Evolutionary conservation across 1,139 yeast genomes (phyloP), one percentile per base, ranked within the genome.

Genomic region (Taphrina flavorubra): DNA sequence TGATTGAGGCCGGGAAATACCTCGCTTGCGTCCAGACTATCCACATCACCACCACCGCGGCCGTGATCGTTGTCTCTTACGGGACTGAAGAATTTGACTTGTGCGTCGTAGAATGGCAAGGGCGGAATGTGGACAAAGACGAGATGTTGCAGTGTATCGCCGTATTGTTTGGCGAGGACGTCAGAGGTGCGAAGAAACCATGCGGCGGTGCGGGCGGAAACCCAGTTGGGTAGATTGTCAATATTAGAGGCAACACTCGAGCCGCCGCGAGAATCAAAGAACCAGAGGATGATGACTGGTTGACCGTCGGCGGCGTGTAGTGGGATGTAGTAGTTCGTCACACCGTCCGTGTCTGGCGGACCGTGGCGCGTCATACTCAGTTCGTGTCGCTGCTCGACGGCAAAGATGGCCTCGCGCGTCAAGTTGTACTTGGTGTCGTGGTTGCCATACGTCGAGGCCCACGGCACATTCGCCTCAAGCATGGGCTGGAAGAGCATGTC

Each of bases 91-190:
- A 34, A 53, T 16, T 13, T 16, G 20, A 6, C 11, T 16, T 53
- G 58, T n/a, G 58, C 40, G 3, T 53, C 58, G 42, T 34, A 53
- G 42, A 53, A 53, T 53, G 58, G 44, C 13, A 53, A 18, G 42
- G 58, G 58, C 25, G 58, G 58, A 53, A 53, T 53, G 58, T 53
- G 58, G 13, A 53, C 58, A 53, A 53, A 53, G 20, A 36, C 58
- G 44, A 53, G 58, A 20, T 53, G 58, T 11, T 53, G 58, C 11
- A 53, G 25, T 7, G 40, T 13, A 25, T 25, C 1, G 58, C 44
- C 58, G 42, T 34, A 37, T 42, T 16, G 40, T 10, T 10, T 14
- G 7, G 40, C 16, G 20, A 53, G 16, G 6, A 20, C 13, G 16
- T 18, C 40, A 8, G 58, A 53, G 18, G 58, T 37, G 36, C 36